Evolutionary conservation across 2,329 filamentous ascomycete species (phyloP), one percentile per base, ranked within the genome.

Genomic region (Ascosphaera pollenicola): DNA sequence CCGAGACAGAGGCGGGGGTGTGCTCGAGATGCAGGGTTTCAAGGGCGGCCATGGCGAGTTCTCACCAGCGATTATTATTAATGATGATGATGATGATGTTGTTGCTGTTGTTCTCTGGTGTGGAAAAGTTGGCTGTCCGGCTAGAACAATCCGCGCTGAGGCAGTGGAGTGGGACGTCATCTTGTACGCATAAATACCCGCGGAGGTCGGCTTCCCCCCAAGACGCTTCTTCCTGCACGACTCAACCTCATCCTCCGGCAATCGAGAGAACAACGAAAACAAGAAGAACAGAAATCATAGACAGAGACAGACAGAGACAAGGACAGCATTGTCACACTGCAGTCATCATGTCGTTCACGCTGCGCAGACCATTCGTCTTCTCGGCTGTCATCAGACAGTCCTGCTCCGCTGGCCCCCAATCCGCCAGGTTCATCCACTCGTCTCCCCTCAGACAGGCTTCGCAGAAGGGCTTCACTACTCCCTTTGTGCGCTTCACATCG

Each of bases 1-100:
- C 63, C 5, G 70, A 66, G 53, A 83, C 65, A 19, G 65, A 63
- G 5, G 64, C 51, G 1, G 82, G 78, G 35, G 91, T 62, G 55
- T 94, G 83, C 43, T 89, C 75, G 26, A 95, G 66, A 35, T 64
- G 52, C 41, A 92, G 59, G 2, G 70, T 74, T 58, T 84, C 73
- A 50, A 87, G 61, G 18, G 43, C 40, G 26, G 50, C 44, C 53
- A 54, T 51, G 41, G 37, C 49, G 51, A 45, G n/a, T 15, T 24
- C 10, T 24, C 21, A 40, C 15, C 39, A 42, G 18, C 19, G 17
- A 31, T 15, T 34, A 40, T 41, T 24, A 24, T 24, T 24, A 10
- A 24, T 24, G 21, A 5, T 10, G 13, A 11, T 24, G 21, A 5
- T 10, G 21, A 24, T 24, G 21, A 24, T 4, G 4, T 10, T 24